Evolutionary conservation across 2,329 filamentous ascomycete genomes (phyloP), one percentile per base, ranked within the genome.

Genomic region (Alternaria alternata): DNA sequence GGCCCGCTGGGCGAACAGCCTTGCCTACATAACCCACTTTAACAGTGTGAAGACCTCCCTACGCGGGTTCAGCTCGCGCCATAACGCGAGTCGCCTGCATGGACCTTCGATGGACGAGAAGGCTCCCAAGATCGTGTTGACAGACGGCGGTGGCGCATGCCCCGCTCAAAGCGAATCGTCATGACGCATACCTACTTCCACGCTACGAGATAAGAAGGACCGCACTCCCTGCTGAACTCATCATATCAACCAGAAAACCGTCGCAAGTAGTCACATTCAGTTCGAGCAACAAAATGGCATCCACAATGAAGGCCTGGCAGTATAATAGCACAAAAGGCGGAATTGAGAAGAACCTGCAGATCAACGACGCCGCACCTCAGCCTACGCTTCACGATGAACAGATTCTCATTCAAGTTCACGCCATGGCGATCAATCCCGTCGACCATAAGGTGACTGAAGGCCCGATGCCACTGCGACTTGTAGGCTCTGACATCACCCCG

Each of bases 381-480:
- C 72, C 80, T 6, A 63, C 69, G 16, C 75, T 74, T 43, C 78
- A 64, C 59, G 76, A 75, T 46, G 70, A 81, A 38, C 80, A 87
- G 62, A 71, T 89, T 44, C 81, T 90, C 14, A 78, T 90, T 49
- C 78, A 84, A 62, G 84, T 90, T 7, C 75, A 84, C 58, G 78
- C 81, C 57, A 80, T 82, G 26, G 78, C 84, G 24, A 71, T 90
- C 64, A 91, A 90, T 71, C 88, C 88, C 0, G 85, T 85, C 28
- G 89, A 91, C 80, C 86, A 88, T 81, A 91, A 91, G 74, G 64
- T 86, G 2, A 80, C 85, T 9, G 87, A 90, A 69, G 76, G 83
- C 28, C 75, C 82, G 0, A 51, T 67, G 38, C 65, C 65, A 1
- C 30, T 72, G 12, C 64, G 62, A 22, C 59, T 70, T 5, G 22